Evolutionary conservation across 1,284 basidiomycete genomes (phyloP).

Genomic region (Austroboletus novae-zelandiae): DNA sequence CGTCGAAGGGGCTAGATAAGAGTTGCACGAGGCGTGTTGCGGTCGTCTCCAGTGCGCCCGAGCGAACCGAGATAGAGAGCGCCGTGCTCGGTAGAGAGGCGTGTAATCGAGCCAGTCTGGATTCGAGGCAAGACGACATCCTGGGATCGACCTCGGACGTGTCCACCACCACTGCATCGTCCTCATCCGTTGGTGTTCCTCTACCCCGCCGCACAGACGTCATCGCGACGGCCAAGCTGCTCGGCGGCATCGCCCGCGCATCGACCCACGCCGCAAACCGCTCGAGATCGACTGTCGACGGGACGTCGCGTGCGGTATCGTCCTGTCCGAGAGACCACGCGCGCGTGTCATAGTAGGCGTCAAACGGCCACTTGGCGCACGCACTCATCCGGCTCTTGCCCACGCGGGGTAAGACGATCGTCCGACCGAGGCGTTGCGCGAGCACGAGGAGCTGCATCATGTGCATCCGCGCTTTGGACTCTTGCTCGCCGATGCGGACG

Average conservation of each 20-base stretch:
- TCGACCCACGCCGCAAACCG: conserved; percentile 18
- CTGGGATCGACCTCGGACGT: conserved; percentile 14
- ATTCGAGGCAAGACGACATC: conserved; percentile 31
- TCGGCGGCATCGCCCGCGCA: conserved; percentile 9
- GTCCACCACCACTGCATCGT: conserved; percentile 8
- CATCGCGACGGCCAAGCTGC: conserved; percentile 14
- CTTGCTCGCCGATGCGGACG: conserved; percentile 45
- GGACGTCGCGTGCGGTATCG: background rate
- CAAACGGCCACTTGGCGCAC: conserved; percentile 44
- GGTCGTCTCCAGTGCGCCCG: background rate
- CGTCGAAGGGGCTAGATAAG: conserved; percentile 8
- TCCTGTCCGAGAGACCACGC: background rate
- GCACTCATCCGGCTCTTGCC: conserved; percentile 47
- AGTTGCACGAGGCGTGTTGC: conserved; percentile 11
- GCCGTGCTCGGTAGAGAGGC: conserved; percentile 11
- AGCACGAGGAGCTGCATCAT: conserved; percentile 44
- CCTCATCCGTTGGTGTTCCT: background rate
- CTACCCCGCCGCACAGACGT: background rate
- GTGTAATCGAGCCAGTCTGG: conserved; percentile 25
- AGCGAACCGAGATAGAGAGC: conserved; percentile 15
- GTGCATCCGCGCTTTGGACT: conserved; percentile 49
- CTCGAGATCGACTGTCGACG: conserved; percentile 7
- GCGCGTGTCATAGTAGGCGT: conserved; percentile 42
- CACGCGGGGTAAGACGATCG: conserved; percentile 52
- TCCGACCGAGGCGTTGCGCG: conserved; percentile 43